These are phyloP conservation scores for Pseudogymnoascus sp. DNA, from an alignment of 2,329 filamentous ascomycete genomes.

Conservation along the genomic window DNA sequence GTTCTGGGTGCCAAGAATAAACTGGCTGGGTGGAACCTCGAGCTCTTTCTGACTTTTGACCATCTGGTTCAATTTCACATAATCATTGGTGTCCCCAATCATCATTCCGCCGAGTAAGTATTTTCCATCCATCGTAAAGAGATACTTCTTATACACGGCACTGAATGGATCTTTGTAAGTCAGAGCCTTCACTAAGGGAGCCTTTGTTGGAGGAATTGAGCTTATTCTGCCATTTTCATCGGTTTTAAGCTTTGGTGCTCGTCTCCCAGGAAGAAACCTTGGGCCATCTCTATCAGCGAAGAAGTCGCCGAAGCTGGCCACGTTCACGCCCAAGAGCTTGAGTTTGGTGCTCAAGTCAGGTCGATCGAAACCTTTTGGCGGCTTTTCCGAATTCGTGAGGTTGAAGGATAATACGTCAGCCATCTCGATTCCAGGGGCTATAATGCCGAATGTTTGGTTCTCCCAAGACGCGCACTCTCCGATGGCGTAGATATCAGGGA, in stretches of 20 bases:
- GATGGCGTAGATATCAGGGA: constrained; percentile 70
- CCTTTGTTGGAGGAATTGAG: constrained; percentile 39
- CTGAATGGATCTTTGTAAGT: constrained; percentile 85
- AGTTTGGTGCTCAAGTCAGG: constrained; percentile 88
- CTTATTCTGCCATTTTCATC: constrained; percentile 38
- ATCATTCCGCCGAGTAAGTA: constrained; percentile 94
- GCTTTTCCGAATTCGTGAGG: constrained; percentile 68
- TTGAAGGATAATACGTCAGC: constrained; percentile 88
- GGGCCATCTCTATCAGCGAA: constrained; percentile 84
- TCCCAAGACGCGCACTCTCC: constrained; percentile 90
- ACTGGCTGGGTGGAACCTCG: constrained; percentile 68
- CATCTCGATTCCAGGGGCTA: constrained; percentile 87
- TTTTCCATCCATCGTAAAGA: constrained; percentile 84
- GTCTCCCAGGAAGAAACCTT: constrained; percentile 58
- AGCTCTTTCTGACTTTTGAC: constrained; percentile 76
- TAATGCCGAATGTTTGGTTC: constrained; percentile 77
- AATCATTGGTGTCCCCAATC: constrained; percentile 88
- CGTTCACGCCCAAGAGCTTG: constrained; percentile 82
- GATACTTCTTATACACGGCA: constrained; percentile 86
- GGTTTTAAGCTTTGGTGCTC: constrained; percentile 39
- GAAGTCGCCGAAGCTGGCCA: constrained; percentile 89
- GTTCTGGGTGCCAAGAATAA: constrained; percentile 72
- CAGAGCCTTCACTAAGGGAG: constrained; percentile 60
- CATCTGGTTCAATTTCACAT: constrained; percentile 79
- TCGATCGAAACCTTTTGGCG: constrained; percentile 50